A percentile compares a stretch with the other conserved stretches of the same genome.
Evolutionary conservation across 768 basidiomycete genomes (phyloP).

Genomic region (Mycena haematopus): DNA sequence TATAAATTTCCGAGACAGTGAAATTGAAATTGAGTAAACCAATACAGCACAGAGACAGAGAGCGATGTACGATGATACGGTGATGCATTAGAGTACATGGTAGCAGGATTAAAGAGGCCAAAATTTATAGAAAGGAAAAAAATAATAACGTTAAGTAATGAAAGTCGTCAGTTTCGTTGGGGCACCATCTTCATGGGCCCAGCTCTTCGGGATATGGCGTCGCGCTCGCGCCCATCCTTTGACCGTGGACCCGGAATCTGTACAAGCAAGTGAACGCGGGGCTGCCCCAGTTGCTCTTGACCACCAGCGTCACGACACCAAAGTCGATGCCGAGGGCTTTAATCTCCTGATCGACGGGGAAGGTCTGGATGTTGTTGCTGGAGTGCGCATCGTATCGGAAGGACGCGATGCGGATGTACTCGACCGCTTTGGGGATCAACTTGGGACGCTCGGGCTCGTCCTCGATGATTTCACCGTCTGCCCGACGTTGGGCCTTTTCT

Average conservation of each 20-base stretch:
- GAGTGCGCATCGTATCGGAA: constrained; percentile 71
- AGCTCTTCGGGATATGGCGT: constrained; percentile 42
- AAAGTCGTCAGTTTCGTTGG: constrained; percentile 21
- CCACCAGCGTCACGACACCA: constrained; percentile 79
- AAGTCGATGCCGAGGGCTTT: constrained; percentile 79
- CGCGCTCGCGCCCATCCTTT: constrained; percentile 51
- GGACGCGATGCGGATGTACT: constrained; percentile 68
- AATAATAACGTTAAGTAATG: constrained; percentile 28
- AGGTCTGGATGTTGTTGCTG: constrained; percentile 74
- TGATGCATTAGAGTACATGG: constrained; percentile 26
- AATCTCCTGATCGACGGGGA: constrained; percentile 74
- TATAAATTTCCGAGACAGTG: too few relatives aligned
- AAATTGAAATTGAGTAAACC: constrained; percentile 10
- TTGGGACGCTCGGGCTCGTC: constrained; percentile 49
- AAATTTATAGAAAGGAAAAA: constrained; percentile 20
- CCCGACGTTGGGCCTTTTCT: constrained; percentile 45
- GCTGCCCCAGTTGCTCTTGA: constrained; percentile 89
- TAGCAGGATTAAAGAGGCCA: constrained; percentile 26
- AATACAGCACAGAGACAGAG: too few relatives aligned
- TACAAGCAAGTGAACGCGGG: constrained; percentile 89
- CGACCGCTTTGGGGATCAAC: constrained; percentile 52
- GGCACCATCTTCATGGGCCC: constrained; percentile 18
- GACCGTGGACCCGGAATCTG: constrained; percentile 81
- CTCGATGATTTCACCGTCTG: constrained; percentile 39
- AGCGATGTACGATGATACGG: constrained; percentile 11